Base-by-base conservation (phyloP, 306 rosid genomes). In the Dicorynia guianensis region DNA sequence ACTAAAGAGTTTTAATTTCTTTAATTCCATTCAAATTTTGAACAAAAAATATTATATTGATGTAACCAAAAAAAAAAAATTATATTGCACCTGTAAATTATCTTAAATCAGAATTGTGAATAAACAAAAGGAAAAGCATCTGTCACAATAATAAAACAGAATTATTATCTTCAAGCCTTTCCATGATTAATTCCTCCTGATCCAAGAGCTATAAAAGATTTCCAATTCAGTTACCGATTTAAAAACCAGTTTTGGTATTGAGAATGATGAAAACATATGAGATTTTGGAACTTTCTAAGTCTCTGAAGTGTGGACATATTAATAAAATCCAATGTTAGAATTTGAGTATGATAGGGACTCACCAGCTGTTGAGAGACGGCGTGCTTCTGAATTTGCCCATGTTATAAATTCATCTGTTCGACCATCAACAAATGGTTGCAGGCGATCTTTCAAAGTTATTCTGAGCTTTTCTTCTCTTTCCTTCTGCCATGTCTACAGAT, bases 321-420 rank as follows among this genome's bases (percentile, higher is more conserved):
- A 33, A 14, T 30, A 36, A 17, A 73, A 62, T 25, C 65, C 63
- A 76, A 7, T 18, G 68, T 4, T 15, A 42, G 43, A 61, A 67
- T n/a, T 42, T 25, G 43, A 73, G 46, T 14, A 58, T 25, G 47
- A n/a, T 76, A 49, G 78, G 72, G 25, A 15, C 67, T 70, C 83
- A 90, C 99, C 96, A 54, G 92, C 99, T 49, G 59, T 14, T 62
- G 99, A 92, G 82, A 95, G 99, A 42, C 56, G 90, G 0, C 38
- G 70, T 14, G 98, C 99, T 85, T 95, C 99, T 72, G 78, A 76
- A 64, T 70, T 85, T 69, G 96, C 93, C 96, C 93, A 88, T 39
- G 60, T 50, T 66, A 82, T 82, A 76, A 95, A 95, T 77, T 95
- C 99, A 20, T 90, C 90, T 38, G 5, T 63, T 74, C 66, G 85